These are phyloP conservation scores for Pythium periplocum DNA, from an alignment of 352 stramenopile species.

Conservation along the genomic window DNA sequence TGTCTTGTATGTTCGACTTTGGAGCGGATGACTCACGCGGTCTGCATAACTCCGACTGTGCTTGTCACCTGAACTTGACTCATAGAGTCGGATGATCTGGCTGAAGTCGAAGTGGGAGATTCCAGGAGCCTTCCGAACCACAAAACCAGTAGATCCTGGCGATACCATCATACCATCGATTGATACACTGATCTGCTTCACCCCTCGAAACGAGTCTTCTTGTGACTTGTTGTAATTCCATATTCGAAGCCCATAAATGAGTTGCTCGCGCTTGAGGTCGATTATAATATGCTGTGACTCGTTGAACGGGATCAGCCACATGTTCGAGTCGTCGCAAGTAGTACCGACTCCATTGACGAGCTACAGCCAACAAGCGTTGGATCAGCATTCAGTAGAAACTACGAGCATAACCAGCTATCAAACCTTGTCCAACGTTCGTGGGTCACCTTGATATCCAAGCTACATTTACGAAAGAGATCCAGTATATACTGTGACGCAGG, in stretches of 20 bases:
- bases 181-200: slow-evolving; percentile 47
- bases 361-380: slow-evolving; percentile 14
- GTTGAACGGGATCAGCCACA: slow-evolving; percentile 84
- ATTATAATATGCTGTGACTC: slow-evolving; percentile 40
- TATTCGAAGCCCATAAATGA: slow-evolving; percentile 56
- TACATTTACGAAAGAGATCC: slow-evolving; percentile 7
- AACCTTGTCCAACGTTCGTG: slow-evolving; percentile 86
- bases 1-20: slow-evolving; percentile 52
- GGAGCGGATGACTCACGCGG: slow-evolving; percentile 37
- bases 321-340: slow-evolving; percentile 87
- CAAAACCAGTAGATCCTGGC: slow-evolving; percentile 41
- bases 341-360: slow-evolving; percentile 75
- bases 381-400: neutral
- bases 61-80: slow-evolving; percentile 8
- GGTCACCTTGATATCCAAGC: slow-evolving; percentile 71
- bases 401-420: neutral
- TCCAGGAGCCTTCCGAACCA: slow-evolving; percentile 80
- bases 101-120: slow-evolving; percentile 64
- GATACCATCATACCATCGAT: slow-evolving; percentile 52
- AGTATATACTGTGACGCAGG: neutral
- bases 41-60: slow-evolving; percentile 24
- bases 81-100: slow-evolving; percentile 51
- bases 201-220: slow-evolving; percentile 66
- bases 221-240: slow-evolving; percentile 85
- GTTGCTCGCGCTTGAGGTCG: slow-evolving; percentile 44